Base-by-base conservation (phyloP, 2,329 filamentous ascomycete species). In the Penicillium psychrosexuale region DNA sequence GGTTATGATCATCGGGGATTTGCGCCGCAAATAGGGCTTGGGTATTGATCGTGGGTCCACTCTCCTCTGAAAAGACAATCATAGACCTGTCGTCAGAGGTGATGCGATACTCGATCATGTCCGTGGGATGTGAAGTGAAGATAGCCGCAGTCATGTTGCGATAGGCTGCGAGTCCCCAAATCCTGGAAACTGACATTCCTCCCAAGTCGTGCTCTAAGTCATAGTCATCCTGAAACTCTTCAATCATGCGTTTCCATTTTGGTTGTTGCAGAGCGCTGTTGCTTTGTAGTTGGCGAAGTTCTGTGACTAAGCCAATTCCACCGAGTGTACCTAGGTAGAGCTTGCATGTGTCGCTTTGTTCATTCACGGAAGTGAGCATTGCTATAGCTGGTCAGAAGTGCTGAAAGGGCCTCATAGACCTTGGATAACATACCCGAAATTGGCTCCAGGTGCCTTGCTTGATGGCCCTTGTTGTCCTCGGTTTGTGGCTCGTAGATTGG, bases 21-120 rank as follows among this genome's bases (percentile, higher is more conserved):
- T 24, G 37, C 28, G 59, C 56, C 6, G 51, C 53, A 28, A 61
- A 52, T 2, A 56, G 51, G 8, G 58, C 39, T 17, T 59, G 44
- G 5, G 58, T 56, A 49, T 45, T 59, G 43, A 42, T 40, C 17
- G 27, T 40, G 28, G 42, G 34, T 5, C 67, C 54, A 52, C 61
- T 30, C 11, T 58, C 55, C 19, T 64, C 61, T 3, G 61, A 58
- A 53, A 78, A 75, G 1, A 74, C 54, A 8, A 82, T 60, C 0
- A 65, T 72, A 1, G 71, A 67, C n/a, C 69, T 67, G 50, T 82
- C 76, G 27, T 79, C 75, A 3, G 76, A 73, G 8, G 74, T 67
- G 7, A 79, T 79, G 0, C 76, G 75, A 62, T 85, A 85, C 56
- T 85, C 80, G 13, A 84, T 71, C 71, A 81, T 79, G 63, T 84